Conservation (phyloP, 2,329 filamentous ascomycete species). For the Ceratocystis huliohia region DNA sequence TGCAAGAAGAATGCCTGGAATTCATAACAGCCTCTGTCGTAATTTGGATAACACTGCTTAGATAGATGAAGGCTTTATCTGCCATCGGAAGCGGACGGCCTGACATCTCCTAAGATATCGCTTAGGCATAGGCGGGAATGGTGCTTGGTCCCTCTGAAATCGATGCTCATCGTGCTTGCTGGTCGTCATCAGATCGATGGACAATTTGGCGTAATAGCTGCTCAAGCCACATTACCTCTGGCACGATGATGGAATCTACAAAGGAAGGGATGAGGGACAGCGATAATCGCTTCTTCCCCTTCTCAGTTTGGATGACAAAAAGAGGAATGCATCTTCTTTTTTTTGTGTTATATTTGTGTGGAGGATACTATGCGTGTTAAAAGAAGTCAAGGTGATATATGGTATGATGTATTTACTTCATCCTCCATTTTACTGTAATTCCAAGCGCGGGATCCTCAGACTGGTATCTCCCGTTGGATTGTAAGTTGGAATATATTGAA, state of each 20-base stretch:
- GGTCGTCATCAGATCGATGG: not conserved
- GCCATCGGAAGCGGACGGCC: too few species aligned
- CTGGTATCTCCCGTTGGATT: not conserved
- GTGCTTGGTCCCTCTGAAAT: not conserved
- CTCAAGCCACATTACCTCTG: not conserved
- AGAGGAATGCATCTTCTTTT: not conserved
- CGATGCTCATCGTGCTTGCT: not conserved
- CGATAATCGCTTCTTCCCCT: not conserved
- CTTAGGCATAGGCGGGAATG: not conserved
- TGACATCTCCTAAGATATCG: not conserved
- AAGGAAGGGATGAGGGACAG: not conserved
- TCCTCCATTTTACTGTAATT: not conserved
- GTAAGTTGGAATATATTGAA: not conserved
- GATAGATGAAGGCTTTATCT: too few species aligned
- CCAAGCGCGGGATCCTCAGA: not conserved
- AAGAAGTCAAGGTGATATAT: not conserved
- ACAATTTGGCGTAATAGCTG: not conserved
- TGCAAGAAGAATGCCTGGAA: not conserved
- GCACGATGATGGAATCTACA: too few species aligned
- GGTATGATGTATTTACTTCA: not conserved
- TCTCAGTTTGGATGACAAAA: not conserved
- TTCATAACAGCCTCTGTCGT: too few species aligned
- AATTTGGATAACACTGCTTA: too few species aligned
- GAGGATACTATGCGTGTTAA: not conserved
- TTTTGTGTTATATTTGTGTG: not conserved